Conservation (phyloP, 1,139 yeast species). For the Hansenula sp. region DNA sequence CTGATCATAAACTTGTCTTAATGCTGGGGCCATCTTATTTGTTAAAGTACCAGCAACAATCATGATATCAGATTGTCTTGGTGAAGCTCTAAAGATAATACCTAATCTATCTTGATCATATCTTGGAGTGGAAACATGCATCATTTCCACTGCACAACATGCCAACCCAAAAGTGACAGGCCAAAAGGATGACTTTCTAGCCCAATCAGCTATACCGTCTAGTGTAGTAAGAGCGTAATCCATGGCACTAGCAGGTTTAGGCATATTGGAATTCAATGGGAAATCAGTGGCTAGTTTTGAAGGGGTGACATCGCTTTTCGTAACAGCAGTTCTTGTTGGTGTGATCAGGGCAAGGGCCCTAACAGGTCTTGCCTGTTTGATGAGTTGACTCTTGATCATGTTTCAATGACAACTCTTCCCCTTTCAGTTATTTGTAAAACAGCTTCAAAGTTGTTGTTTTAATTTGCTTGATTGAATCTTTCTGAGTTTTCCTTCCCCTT, state of each 20-base stretch:
- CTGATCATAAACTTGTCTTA: conserved; percentile 91
- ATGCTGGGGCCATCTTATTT: conserved; percentile 91
- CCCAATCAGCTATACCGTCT: conserved; percentile 88
- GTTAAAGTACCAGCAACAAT: conserved; percentile 92
- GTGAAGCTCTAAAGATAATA: conserved; percentile 91
- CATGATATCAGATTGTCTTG: conserved; percentile 92
- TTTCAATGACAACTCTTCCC: no score
- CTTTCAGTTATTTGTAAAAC: background rate
- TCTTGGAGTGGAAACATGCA: conserved; percentile 91
- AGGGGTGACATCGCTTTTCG: conserved; percentile 19
- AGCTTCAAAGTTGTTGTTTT: background rate
- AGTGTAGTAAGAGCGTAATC: conserved; percentile 85
- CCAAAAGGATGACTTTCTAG: conserved; percentile 90
- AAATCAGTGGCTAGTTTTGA: conserved; percentile 40
- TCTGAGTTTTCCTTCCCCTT: no score
- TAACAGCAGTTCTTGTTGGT: conserved; percentile 12
- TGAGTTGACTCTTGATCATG: background rate
- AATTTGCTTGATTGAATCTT: background rate
- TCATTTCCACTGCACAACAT: conserved; percentile 94
- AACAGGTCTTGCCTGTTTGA: background rate
- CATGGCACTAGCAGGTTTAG: conserved; percentile 49
- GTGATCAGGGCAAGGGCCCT: background rate
- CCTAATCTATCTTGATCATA: conserved; percentile 93
- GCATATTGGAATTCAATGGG: conserved; percentile 48
- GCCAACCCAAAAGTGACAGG: conserved; percentile 92